These are phyloP conservation scores for Magnusiomyces magnusii DNA, from an alignment of 1,139 yeast species.

Conservation along the genomic window DNA sequence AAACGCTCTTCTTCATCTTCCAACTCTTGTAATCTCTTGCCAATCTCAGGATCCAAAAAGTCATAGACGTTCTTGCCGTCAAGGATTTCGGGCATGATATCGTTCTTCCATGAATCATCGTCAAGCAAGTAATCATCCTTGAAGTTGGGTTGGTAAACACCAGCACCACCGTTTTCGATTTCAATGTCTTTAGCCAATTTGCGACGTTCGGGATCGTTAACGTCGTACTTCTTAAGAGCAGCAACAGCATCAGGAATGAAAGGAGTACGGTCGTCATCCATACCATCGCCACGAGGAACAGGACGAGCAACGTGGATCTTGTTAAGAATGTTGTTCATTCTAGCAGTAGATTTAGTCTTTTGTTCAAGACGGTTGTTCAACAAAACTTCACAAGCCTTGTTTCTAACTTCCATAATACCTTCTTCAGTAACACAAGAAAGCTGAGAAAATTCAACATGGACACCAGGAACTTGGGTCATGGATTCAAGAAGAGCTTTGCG, in stretches of 20 bases:
- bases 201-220: conserved; percentile 76
- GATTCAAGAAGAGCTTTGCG: conserved; percentile 66
- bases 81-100: conserved; percentile 91
- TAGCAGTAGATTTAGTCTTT: conserved; percentile 87
- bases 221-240: conserved; percentile 56
- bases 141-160: conserved; percentile 89
- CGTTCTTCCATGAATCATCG: conserved; percentile 97
- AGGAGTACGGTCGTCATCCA: conserved; percentile 52
- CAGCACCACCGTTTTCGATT: conserved; percentile 96
- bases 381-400: conserved; percentile 94
- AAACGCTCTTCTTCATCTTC: conserved; percentile 96
- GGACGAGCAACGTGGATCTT: conserved; percentile 95
- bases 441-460: conserved; percentile 88
- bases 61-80: conserved; percentile 97
- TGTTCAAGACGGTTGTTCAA: conserved; percentile 95
- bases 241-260: conserved; percentile 71
- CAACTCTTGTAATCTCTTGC: conserved; percentile 83
- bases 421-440: conserved; percentile 94
- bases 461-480: conserved; percentile 37
- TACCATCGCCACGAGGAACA: conserved; percentile 72
- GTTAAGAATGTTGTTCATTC: conserved; percentile 83
- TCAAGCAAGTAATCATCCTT: conserved; percentile 87
- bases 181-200: conserved; percentile 81
- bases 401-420: conserved; percentile 91
- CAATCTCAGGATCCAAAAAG: conserved; percentile 93